Evolutionary conservation across 805 yeast species (phyloP).

Genomic region (Metschnikowia vanudenii): DNA sequence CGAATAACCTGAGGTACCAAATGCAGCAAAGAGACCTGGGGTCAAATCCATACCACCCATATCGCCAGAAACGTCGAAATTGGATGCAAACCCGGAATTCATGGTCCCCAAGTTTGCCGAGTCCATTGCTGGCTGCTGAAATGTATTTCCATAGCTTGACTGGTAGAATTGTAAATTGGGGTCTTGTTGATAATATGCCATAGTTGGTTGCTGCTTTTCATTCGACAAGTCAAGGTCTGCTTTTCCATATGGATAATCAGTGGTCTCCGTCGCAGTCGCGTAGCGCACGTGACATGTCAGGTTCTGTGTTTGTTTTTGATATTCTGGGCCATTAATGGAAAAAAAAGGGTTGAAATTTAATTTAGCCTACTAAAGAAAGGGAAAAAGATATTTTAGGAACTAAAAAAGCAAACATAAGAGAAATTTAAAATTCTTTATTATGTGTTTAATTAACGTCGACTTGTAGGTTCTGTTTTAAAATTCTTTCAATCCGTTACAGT

Average conservation of each 20-base stretch:
- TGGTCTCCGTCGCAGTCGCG: background rate
- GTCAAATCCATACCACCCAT: constrained; percentile 53
- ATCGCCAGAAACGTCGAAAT: constrained; percentile 39
- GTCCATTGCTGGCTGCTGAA: constrained; percentile 24
- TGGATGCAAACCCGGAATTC: constrained; percentile 37
- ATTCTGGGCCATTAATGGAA: too few relatives aligned
- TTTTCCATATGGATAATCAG: background rate
- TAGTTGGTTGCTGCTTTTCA: constrained; percentile 14
- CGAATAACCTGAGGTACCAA: constrained; percentile 89
- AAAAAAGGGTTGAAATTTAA: too few relatives aligned
- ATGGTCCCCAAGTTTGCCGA: constrained; percentile 34
- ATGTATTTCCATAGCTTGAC: constrained; percentile 35
- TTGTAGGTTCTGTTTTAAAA: too few relatives aligned
- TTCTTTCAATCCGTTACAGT: constrained; percentile 48
- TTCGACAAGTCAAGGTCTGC: background rate
- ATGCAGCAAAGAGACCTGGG: constrained; percentile 83
- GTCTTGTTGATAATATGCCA: constrained; percentile 45
- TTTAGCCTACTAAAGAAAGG: too few relatives aligned
- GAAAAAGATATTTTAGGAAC: too few relatives aligned
- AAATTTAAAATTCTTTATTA: too few relatives aligned
- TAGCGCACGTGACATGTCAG: constrained; percentile 2
- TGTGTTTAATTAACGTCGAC: too few relatives aligned
- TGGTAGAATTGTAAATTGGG: constrained; percentile 45
- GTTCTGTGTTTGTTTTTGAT: too few relatives aligned
- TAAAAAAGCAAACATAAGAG: too few relatives aligned